Conservation (phyloP, 345 rosid species). For the Linum trigynum region DNA sequence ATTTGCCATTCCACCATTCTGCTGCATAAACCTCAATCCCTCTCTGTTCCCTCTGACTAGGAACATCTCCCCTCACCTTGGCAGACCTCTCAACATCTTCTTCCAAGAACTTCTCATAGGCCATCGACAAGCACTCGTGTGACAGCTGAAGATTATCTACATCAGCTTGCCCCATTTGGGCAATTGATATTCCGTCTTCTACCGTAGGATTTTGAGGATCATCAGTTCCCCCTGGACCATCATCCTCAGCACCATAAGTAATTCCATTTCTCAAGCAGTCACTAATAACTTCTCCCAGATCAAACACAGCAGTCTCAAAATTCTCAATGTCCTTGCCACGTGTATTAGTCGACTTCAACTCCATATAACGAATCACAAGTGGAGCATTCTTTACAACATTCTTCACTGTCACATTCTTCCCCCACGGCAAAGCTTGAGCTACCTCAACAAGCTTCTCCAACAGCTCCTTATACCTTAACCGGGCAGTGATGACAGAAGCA, state of each 20-base stretch:
- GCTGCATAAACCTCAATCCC: constrained; percentile 14
- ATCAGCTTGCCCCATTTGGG: constrained; percentile 2
- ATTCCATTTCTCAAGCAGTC: constrained; percentile 42
- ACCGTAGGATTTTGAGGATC: not conserved
- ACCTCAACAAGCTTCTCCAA: constrained; percentile 52
- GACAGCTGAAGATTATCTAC: constrained; percentile 32
- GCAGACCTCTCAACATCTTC: constrained; percentile 13
- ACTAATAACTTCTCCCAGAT: constrained; percentile 25
- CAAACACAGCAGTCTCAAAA: constrained; percentile 12
- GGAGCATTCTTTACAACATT: constrained; percentile 57
- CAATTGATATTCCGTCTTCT: constrained; percentile 14
- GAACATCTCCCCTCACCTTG: constrained; percentile 12
- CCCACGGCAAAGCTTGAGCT: constrained; percentile 75
- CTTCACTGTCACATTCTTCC: constrained; percentile 56
- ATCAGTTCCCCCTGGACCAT: constrained; percentile 1
- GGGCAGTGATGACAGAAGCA: constrained; percentile 35
- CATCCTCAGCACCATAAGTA: constrained; percentile 23
- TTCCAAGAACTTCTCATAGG: constrained; percentile 30
- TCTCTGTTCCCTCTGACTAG: constrained; percentile 10
- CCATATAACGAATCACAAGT: constrained; percentile 54
- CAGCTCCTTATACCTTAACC: constrained; percentile 50
- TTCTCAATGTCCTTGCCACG: constrained; percentile 4
- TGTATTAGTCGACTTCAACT: constrained; percentile 50
- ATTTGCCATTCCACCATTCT: constrained; percentile 83
- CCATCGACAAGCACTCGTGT: constrained; percentile 37